Conservation (phyloP, 2,329 filamentous ascomycete species). For the Pleoardoris graminearum region DNA sequence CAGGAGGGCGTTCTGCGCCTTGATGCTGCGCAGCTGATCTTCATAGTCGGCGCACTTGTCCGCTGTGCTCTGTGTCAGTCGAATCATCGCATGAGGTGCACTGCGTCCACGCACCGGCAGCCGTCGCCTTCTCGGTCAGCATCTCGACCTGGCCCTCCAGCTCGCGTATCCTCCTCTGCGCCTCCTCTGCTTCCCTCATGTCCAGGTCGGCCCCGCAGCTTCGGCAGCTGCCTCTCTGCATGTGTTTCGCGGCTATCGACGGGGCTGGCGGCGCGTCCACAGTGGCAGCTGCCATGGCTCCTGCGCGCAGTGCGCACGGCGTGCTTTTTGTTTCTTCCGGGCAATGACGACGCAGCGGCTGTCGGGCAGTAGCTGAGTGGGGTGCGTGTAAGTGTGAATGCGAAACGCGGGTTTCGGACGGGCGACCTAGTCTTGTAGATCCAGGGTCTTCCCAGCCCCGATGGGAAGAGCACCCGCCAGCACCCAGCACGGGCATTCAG, state of each 20-base stretch:
- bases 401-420: conserved; percentile 1
- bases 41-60: conserved; percentile 74
- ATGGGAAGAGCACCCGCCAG: background rate
- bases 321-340: background rate
- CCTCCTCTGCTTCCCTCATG: conserved; percentile 20
- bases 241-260: conserved; percentile 24
- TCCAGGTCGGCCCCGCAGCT: conserved; percentile 32
- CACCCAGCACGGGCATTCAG: too few relatives aligned
- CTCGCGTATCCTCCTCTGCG: conserved; percentile 49
- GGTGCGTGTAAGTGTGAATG: conserved; percentile 1
- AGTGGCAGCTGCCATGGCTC: conserved; percentile 25
- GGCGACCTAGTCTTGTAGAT: background rate
- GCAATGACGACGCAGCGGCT: conserved; percentile 1
- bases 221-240: conserved; percentile 32
- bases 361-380: background rate
- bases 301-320: background rate
- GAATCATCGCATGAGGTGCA: conserved; percentile 12
- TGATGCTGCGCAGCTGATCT: conserved; percentile 68
- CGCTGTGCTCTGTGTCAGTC: conserved; percentile 41
- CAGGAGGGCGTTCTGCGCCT: conserved; percentile 19
- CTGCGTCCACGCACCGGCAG: conserved; percentile 53
- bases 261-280: conserved; percentile 24
- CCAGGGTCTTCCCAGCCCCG: background rate
- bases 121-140: conserved; percentile 71
- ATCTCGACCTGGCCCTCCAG: conserved; percentile 71